Evolutionary conservation across 768 basidiomycete species (phyloP).

Genomic region (Terana coerulea): DNA sequence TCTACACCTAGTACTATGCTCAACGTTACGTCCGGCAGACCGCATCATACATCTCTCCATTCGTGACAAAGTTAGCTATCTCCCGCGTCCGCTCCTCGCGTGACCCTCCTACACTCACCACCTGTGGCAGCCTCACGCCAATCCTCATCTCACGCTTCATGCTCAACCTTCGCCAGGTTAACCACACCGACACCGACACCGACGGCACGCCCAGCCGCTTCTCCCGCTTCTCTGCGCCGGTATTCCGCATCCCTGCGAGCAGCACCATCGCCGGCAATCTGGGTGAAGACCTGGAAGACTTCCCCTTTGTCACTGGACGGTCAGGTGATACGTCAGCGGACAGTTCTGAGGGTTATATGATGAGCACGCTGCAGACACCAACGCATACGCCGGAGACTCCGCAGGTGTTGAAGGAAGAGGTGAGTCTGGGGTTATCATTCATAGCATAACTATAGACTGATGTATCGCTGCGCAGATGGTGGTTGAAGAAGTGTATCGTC

Average conservation of each 20-base stretch:
- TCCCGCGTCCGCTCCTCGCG: background rate
- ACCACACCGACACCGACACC: background rate
- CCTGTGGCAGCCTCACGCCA: background rate
- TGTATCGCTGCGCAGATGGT: too few species aligned
- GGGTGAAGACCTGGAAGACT: background rate
- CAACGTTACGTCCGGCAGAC: too few species aligned
- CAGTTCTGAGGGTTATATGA: too few species aligned
- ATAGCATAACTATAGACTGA: too few species aligned
- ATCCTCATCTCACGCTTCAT: constrained; percentile 5
- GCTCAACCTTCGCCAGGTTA: constrained; percentile 2
- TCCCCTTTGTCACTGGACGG: too few species aligned
- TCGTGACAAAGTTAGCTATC: background rate
- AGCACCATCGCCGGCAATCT: background rate
- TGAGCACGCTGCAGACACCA: too few species aligned
- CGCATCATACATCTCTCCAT: background rate
- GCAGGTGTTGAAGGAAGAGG: too few species aligned
- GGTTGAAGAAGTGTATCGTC: too few species aligned
- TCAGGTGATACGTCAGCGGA: too few species aligned
- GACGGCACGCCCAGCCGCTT: background rate
- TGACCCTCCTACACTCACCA: background rate
- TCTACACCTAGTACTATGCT: too few species aligned
- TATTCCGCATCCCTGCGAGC: background rate
- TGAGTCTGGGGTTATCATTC: too few species aligned
- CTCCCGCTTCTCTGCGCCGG: background rate
- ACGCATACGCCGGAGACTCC: too few species aligned